Base-by-base conservation (phyloP, 2,329 filamentous ascomycete genomes). In the Cytospora schulzeri region DNA sequence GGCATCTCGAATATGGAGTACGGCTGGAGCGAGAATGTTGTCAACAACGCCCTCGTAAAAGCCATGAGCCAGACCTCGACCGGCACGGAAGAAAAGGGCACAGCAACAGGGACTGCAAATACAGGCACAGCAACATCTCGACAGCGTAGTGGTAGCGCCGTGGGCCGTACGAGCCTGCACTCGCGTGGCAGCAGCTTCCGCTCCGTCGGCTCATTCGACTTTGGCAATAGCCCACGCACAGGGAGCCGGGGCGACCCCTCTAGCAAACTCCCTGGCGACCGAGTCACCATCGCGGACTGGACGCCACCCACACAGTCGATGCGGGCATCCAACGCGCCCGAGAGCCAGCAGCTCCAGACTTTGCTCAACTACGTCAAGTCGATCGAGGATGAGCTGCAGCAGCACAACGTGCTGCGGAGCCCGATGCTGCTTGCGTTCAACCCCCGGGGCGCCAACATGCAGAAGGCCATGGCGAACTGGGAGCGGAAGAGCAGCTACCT, bases 1-100 rank as follows among this genome's bases (percentile, higher is more conserved):
- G 94, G 93, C 63, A 91, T 99, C 70, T 96, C 92, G 77, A 99
- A 97, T 75, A 91, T 98, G 70, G 95, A 99, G 76, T 98, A 97
- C 73, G 95, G 95, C 60, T 99, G 95, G 95, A 91, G 92, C 70
- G 92, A 97, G 50, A 82, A 84, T 24, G 88, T 97, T 66, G 88
- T 97, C 71, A 88, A 86, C 70, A 86, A 81, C 62, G 78, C 82
- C 11, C 77, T 86, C 1, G 80, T 87, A 4, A 76, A 73, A 5
- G 81, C 82, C 29, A 82, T 85, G 69, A 83, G 83, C 66, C 83
- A 87, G 59, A 76, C 76, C 3, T 70, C 68, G 52, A 11, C 33
- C 33, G 51, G 64, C 69, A 74, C 62, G 69, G 72, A 8, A 72
- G 83, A 83, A 66, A 83, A 87, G 58, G 76, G 77, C 3, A 70